A percentile compares a stretch with the other conserved stretches of the same genome.
phyloP scores from a whole-genome alignment of 352 stramenopile species.

The Phytophthora aleatoria region DNA sequence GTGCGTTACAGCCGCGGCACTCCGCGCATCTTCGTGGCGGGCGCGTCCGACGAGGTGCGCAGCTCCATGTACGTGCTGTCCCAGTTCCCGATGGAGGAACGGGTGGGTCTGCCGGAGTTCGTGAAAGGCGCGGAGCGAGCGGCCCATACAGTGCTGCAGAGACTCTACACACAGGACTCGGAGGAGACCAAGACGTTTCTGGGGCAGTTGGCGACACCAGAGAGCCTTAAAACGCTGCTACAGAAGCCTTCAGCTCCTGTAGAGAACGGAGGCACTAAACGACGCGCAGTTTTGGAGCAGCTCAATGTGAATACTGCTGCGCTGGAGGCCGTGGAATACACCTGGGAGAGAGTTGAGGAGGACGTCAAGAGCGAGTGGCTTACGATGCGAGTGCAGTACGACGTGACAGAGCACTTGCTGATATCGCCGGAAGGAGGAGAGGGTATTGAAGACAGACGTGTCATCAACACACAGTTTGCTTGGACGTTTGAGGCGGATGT shows the following conservation, averaged over 20 bases:
- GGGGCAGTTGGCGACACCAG: conserved; percentile 29
- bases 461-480: conserved; percentile 50
- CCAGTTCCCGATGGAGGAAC: conserved; percentile 37
- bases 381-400: conserved; percentile 46
- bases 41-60: conserved; percentile 36
- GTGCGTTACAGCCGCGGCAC: conserved; percentile 20
- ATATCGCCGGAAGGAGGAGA: conserved; percentile 16
- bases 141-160: conserved; percentile 46
- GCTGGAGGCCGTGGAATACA: conserved; percentile 54
- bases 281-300: conserved; percentile 40
- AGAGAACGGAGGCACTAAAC: conserved; percentile 12
- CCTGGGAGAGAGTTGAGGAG: conserved; percentile 24
- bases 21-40: conserved; percentile 41
- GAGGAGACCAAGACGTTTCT: conserved; percentile 33
- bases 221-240: conserved; percentile 30
- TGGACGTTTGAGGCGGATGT: conserved; percentile 70
- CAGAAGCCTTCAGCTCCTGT: conserved; percentile 34
- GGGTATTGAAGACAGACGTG: conserved; percentile 49
- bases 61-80: conserved; percentile 62
- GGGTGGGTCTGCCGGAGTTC: conserved; percentile 51
- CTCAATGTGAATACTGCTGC: conserved; percentile 46
- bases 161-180: conserved; percentile 40
- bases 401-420: conserved; percentile 55
- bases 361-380: conserved; percentile 48
- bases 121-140: conserved; percentile 41